These are phyloP conservation scores for Saccharomycopsis hybrid DNA, from an alignment of 1,139 yeast genomes.

Conservation along the genomic window DNA sequence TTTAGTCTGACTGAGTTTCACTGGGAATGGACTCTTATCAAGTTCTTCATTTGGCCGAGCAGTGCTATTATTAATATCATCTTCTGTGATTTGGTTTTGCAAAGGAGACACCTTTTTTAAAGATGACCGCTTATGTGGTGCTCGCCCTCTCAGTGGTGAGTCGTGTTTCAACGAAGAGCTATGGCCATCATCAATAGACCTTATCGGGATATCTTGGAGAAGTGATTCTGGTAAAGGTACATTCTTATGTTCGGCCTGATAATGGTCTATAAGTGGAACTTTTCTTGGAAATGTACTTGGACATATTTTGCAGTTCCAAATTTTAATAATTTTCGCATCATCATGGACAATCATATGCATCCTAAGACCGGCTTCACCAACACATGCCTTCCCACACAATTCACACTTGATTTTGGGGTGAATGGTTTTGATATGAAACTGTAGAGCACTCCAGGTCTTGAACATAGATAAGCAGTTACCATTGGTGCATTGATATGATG, in stretches of 20 bases:
- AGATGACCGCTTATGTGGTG: background rate
- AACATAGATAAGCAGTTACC: constrained; percentile 56
- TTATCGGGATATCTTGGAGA: background rate
- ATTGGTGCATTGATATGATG: constrained; percentile 56
- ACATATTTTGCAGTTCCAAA: constrained; percentile 60
- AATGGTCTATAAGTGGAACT: constrained; percentile 39
- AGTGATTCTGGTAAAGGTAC: constrained; percentile 14
- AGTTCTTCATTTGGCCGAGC: too few species aligned
- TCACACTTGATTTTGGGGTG: constrained; percentile 69
- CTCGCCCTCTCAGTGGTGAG: too few species aligned
- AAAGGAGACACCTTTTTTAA: background rate
- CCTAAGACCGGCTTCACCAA: constrained; percentile 61
- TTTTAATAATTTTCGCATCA: constrained; percentile 40
- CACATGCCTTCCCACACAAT: constrained; percentile 66
- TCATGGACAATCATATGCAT: constrained; percentile 69
- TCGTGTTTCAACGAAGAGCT: too few species aligned
- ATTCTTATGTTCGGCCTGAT: constrained; percentile 32
- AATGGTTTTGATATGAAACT: constrained; percentile 59
- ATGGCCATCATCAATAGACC: background rate
- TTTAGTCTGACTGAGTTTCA: background rate
- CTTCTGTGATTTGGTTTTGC: background rate
- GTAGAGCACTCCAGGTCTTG: constrained; percentile 72
- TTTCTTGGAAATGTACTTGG: constrained; percentile 35
- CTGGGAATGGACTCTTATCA: too few species aligned
- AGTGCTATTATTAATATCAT: background rate